These are phyloP conservation scores for Aspergillus fijiensis DNA, from an alignment of 2,329 filamentous ascomycete species.

Conservation along the genomic window DNA sequence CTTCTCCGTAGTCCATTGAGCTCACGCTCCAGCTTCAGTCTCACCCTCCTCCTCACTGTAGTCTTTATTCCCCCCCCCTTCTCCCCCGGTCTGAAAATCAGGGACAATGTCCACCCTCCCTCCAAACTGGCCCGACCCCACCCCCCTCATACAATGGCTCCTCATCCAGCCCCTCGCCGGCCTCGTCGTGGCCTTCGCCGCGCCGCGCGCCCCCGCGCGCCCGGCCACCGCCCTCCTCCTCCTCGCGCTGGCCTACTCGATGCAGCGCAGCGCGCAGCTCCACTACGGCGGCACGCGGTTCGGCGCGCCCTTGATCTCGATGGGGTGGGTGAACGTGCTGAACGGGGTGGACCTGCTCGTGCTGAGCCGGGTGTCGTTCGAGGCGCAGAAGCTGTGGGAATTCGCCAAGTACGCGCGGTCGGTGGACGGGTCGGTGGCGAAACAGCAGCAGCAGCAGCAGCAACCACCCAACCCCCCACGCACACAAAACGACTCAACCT, in stretches of 20 bases:
- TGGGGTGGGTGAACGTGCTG: constrained; percentile 25
- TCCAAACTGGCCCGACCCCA: not conserved
- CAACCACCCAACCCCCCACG: not conserved
- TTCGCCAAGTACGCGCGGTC: not conserved
- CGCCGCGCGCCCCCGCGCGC: constrained; percentile 8
- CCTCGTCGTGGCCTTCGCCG: constrained; percentile 12
- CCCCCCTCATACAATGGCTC: constrained; percentile 14
- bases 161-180: constrained; percentile 18
- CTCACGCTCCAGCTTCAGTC: not conserved
- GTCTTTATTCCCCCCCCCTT: not conserved
- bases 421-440: not conserved
- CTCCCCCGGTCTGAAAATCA: too few species aligned
- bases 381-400: constrained; percentile 16
- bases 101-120: not conserved
- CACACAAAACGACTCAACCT: not conserved
- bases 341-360: constrained; percentile 23
- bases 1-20: not conserved
- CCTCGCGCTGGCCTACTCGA: constrained; percentile 11
- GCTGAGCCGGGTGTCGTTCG: constrained; percentile 18
- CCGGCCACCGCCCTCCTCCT: constrained; percentile 6
- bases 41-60: not conserved
- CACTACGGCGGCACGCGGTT: constrained; percentile 8
- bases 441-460: not conserved
- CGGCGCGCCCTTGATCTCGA: constrained; percentile 18
- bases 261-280: constrained; percentile 9